phyloP scores from a whole-genome alignment of 2,329 filamentous ascomycete species.

The Aaosphaeria arxii region DNA sequence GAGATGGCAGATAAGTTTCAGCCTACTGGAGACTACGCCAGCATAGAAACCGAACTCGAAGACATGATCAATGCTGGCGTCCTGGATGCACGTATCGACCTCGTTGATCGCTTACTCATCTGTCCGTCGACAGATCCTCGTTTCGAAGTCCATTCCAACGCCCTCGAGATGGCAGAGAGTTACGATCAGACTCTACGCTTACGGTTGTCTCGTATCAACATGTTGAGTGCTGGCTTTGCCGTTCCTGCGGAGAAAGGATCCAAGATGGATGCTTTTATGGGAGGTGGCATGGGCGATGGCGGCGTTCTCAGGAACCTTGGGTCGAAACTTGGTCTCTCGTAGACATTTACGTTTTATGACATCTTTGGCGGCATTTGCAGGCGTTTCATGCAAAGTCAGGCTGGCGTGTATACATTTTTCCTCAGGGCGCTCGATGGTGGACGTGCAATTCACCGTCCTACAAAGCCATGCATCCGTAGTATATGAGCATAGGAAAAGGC shows the following conservation, averaged over 20 bases:
- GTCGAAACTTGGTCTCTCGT: not conserved
- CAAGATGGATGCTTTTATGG: slow-evolving; percentile 7
- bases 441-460: no score
- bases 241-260: slow-evolving; percentile 41
- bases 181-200: slow-evolving; percentile 76
- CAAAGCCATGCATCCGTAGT: no score
- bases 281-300: not conserved
- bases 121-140: slow-evolving; percentile 67
- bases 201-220: slow-evolving; percentile 73
- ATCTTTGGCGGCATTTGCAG: slow-evolving; percentile 1
- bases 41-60: slow-evolving; percentile 71
- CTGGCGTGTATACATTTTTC: no score
- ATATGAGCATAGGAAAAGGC: no score
- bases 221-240: slow-evolving; percentile 73
- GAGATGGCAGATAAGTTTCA: slow-evolving; percentile 78
- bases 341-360: not conserved
- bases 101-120: slow-evolving; percentile 75
- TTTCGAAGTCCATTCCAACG: slow-evolving; percentile 65
- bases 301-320: not conserved
- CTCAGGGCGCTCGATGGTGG: no score
- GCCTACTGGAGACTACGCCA: slow-evolving; percentile 43
- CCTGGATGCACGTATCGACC: slow-evolving; percentile 78
- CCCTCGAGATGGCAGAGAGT: slow-evolving; percentile 64
- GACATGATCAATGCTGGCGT: slow-evolving; percentile 70
- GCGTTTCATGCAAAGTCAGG: not conserved